phyloP scores from a whole-genome alignment of 2,329 filamentous ascomycete species.

The Corniculantispora saksenae region DNA sequence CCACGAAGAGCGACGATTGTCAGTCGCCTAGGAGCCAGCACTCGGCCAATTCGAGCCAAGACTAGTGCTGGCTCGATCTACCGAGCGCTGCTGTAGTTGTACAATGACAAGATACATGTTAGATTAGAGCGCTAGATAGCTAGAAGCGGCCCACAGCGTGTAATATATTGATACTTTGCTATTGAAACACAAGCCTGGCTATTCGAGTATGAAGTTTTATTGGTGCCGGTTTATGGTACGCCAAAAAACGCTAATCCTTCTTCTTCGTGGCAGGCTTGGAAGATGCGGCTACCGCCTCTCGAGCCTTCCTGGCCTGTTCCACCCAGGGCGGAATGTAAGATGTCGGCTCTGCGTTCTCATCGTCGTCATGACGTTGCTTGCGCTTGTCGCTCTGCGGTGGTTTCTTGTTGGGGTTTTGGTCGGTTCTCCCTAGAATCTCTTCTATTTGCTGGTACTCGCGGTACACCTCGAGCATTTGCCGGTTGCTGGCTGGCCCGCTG shows the following conservation, averaged over 20 bases:
- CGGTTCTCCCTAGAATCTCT: background rate
- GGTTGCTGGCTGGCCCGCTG: background rate
- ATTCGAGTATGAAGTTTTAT: no score
- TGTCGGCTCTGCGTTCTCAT: background rate
- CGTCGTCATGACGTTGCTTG: background rate
- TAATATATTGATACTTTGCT: slow-evolving; percentile 16
- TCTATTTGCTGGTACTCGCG: background rate
- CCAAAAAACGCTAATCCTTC: no score
- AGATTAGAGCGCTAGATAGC: slow-evolving; percentile 19
- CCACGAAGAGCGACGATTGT: slow-evolving; percentile 15
- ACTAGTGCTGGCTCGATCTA: background rate
- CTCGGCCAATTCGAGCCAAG: background rate
- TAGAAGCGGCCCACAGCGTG: slow-evolving; percentile 16
- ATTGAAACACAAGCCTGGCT: background rate
- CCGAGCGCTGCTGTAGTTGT: slow-evolving; percentile 3
- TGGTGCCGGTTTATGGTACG: no score
- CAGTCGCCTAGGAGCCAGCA: slow-evolving; percentile 12
- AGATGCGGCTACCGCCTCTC: no score
- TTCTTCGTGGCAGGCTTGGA: no score
- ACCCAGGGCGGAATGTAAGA: no score
- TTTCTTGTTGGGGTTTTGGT: background rate
- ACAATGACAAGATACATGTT: slow-evolving; percentile 17
- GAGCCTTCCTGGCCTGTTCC: no score
- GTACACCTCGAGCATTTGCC: background rate
- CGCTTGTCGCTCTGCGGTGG: background rate